Conservation (phyloP, 345 rosid species). For the Aquilaria sinensis region DNA sequence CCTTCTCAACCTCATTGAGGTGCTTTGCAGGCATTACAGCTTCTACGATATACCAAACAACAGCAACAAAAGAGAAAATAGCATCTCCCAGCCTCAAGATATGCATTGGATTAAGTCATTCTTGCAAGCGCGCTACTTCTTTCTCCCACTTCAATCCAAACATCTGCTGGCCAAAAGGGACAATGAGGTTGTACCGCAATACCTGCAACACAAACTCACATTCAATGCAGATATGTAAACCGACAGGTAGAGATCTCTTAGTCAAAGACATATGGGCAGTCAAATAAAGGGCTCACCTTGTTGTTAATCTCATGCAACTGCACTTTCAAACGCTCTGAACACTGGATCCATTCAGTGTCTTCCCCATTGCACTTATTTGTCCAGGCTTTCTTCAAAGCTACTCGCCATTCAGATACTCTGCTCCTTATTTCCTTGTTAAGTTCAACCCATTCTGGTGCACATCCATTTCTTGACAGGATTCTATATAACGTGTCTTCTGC, state of each 20-base stretch:
- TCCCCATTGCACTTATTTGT: slow-evolving; percentile 34
- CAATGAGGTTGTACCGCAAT: slow-evolving; percentile 74
- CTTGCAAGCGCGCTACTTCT: slow-evolving; percentile 58
- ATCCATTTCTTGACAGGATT: slow-evolving; percentile 73
- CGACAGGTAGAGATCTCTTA: not conserved
- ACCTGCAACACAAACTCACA: slow-evolving; percentile 38
- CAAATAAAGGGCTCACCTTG: slow-evolving; percentile 34
- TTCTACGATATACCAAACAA: no score
- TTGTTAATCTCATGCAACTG: slow-evolving; percentile 65
- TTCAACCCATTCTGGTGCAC: slow-evolving; percentile 92
- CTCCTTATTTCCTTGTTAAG: slow-evolving; percentile 80
- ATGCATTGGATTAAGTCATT: slow-evolving; percentile 11
- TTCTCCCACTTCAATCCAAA: slow-evolving; percentile 85
- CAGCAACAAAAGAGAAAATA: not conserved
- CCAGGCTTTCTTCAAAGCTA: slow-evolving; percentile 76
- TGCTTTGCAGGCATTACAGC: no score
- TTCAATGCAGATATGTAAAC: not conserved
- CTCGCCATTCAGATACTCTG: slow-evolving; percentile 58
- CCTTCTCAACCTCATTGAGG: no score
- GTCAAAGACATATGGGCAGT: not conserved
- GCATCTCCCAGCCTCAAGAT: not conserved
- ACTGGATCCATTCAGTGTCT: slow-evolving; percentile 43
- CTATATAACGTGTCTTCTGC: slow-evolving; percentile 84
- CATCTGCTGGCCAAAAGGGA: slow-evolving; percentile 89
- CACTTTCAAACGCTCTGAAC: slow-evolving; percentile 34